A percentile compares a stretch with the other conserved stretches of the same genome.
These are phyloP conservation scores for Termitomyces sp. DNA, from an alignment of 768 basidiomycete genomes.

Conservation along the genomic window DNA sequence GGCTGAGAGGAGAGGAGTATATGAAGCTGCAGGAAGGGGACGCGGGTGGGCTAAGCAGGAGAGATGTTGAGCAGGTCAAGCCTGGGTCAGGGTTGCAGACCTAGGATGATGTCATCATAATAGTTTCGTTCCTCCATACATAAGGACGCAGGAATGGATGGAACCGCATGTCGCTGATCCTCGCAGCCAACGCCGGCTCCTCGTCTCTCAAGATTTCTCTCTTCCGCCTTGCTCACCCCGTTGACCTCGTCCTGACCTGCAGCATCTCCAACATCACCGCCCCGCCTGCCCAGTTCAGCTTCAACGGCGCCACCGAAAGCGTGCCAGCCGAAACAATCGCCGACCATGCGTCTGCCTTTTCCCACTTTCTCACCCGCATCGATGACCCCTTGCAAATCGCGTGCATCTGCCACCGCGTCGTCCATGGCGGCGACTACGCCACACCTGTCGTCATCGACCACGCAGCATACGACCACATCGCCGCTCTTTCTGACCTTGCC, in stretches of 20 bases:
- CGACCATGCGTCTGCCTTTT: constrained; percentile 62
- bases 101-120: constrained; percentile 22
- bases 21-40: constrained; percentile 43
- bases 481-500: constrained; percentile 73
- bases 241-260: constrained; percentile 44
- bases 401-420: constrained; percentile 73
- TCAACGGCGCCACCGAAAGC: constrained; percentile 30
- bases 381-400: constrained; percentile 43
- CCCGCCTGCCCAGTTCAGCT: constrained; percentile 31
- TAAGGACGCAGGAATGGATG: neutral
- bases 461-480: constrained; percentile 68
- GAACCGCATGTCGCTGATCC: constrained; percentile 34
- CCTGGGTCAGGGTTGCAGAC: constrained; percentile 46
- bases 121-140: neutral
- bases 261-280: constrained; percentile 48
- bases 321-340: constrained; percentile 36
- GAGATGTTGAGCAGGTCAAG: constrained; percentile 41
- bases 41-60: constrained; percentile 21
- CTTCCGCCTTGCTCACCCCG: constrained; percentile 32
- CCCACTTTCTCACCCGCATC: constrained; percentile 51
- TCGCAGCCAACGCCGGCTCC: constrained; percentile 77
- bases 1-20: constrained; percentile 72
- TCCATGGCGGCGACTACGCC: constrained; percentile 83
- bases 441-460: constrained; percentile 66
- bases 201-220: constrained; percentile 85